Evolutionary conservation across 2,329 filamentous ascomycete genomes (phyloP).

Genomic region (Ramichloridium luteum): DNA sequence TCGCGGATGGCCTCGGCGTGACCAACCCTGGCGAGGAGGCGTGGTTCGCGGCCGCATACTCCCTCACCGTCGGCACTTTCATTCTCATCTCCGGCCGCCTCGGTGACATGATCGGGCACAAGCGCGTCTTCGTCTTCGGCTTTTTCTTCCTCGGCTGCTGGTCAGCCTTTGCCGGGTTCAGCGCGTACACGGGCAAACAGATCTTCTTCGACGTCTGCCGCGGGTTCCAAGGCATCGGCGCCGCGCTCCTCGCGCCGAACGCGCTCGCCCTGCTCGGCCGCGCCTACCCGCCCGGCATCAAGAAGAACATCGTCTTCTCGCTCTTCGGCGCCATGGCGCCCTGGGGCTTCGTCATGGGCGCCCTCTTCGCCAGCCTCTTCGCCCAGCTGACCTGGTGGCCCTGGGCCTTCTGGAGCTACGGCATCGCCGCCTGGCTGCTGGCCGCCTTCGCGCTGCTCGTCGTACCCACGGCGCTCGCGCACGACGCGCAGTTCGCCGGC

Average conservation of each 20-base stretch:
- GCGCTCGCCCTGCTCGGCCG: conserved; percentile 27
- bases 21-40: conserved; percentile 31
- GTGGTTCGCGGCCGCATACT: conserved; percentile 34
- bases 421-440: conserved; percentile 16
- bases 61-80: conserved; percentile 33
- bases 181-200: conserved; percentile 20
- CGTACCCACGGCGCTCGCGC: conserved; percentile 15
- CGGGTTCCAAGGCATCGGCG: conserved; percentile 30
- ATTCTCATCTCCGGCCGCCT: conserved; percentile 33
- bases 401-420: conserved; percentile 24
- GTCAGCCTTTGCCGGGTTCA: conserved; percentile 30
- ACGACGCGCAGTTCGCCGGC: conserved; percentile 12
- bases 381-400: conserved; percentile 24
- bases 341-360: conserved; percentile 25
- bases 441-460: conserved; percentile 16
- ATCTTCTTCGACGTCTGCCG: conserved; percentile 28
- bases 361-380: conserved; percentile 24
- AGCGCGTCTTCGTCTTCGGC: conserved; percentile 29
- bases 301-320: conserved; percentile 29
- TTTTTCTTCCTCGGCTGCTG: conserved; percentile 30
- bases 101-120: conserved; percentile 33
- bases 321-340: conserved; percentile 28
- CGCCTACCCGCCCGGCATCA: conserved; percentile 24
- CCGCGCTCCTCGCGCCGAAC: conserved; percentile 27
- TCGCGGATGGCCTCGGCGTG: conserved; percentile 31